Conservation (phyloP, 2,329 filamentous ascomycete species). For the Colletotrichum higginsianum region DNA sequence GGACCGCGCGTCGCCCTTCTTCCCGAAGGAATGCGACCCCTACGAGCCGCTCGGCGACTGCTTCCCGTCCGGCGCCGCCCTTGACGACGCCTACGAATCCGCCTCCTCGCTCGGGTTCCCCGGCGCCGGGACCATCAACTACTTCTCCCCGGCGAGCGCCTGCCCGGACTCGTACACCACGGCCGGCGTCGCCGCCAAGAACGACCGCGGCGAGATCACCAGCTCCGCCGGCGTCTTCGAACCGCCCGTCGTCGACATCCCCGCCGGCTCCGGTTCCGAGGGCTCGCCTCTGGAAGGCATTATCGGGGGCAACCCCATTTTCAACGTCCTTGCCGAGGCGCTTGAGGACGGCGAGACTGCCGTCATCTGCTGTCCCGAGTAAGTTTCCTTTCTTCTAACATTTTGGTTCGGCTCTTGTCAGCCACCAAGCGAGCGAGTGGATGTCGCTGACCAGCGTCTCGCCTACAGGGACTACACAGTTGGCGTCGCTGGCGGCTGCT, state of each 20-base stretch:
- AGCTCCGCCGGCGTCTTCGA: slow-evolving; percentile 26
- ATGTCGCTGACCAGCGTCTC: fast-evolving
- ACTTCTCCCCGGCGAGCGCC: slow-evolving; percentile 46
- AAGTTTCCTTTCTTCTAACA: background rate
- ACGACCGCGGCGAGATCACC: slow-evolving; percentile 12
- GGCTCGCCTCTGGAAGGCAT: background rate
- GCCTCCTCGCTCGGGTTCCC: background rate
- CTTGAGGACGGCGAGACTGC: slow-evolving; percentile 19
- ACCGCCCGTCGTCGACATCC: background rate
- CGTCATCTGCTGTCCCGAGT: slow-evolving; percentile 23
- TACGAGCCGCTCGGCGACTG: slow-evolving; percentile 40
- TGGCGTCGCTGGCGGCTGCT: slow-evolving; percentile 16
- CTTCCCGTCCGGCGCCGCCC: slow-evolving; percentile 42
- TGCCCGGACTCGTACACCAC: slow-evolving; percentile 48
- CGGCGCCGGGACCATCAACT: slow-evolving; percentile 27
- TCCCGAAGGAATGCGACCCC: slow-evolving; percentile 28
- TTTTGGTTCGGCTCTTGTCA: background rate
- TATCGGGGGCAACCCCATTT: background rate
- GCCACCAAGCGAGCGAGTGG: fast-evolving
- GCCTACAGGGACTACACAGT: background rate
- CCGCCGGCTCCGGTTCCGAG: background rate
- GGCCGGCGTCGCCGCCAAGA: slow-evolving; percentile 39
- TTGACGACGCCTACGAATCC: slow-evolving; percentile 29
- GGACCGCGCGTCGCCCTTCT: background rate
- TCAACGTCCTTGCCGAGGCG: slow-evolving; percentile 27